Percentiles rank a stretch among this genome's conserved stretches.
These are phyloP conservation scores for Sparassis latifolia DNA, from an alignment of 1,284 basidiomycete species.

Conservation along the genomic window DNA sequence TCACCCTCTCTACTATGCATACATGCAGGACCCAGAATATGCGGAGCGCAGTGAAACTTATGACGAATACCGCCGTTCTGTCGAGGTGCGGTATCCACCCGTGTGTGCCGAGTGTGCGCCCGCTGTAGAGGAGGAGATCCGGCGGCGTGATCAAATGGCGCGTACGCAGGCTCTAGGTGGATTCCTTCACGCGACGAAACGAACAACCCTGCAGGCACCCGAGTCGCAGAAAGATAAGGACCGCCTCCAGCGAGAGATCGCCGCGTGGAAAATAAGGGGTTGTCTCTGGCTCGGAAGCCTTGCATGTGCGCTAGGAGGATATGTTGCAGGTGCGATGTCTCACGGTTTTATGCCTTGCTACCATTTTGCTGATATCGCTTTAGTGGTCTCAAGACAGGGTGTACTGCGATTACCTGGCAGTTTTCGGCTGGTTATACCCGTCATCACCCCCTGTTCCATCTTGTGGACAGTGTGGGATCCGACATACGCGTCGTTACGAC, in stretches of 20 bases:
- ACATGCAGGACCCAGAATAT: slow-evolving; percentile 63
- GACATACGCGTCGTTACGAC: slow-evolving; percentile 53
- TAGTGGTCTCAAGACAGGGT: slow-evolving; percentile 15
- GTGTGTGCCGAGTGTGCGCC: slow-evolving; percentile 74
- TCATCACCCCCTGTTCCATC: slow-evolving; percentile 46
- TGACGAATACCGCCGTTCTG: slow-evolving; percentile 64
- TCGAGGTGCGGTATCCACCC: slow-evolving; percentile 80
- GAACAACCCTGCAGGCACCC: slow-evolving; percentile 38
- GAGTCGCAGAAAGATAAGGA: slow-evolving; percentile 31
- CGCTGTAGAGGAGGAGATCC: slow-evolving; percentile 75
- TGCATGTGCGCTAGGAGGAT: slow-evolving; percentile 34
- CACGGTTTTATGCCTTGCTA: neutral
- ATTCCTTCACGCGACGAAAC: slow-evolving; percentile 60
- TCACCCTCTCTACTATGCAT: neutral
- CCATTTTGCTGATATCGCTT: neutral
- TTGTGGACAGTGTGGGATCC: slow-evolving; percentile 76
- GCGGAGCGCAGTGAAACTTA: slow-evolving; percentile 52
- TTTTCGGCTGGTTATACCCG: slow-evolving; percentile 32
- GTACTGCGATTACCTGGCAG: slow-evolving; percentile 4
- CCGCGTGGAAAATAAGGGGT: slow-evolving; percentile 60
- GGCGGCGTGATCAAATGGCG: slow-evolving; percentile 73
- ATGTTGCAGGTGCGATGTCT: slow-evolving; percentile 36
- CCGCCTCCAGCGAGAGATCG: slow-evolving; percentile 37
- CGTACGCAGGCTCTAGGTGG: slow-evolving; percentile 71
- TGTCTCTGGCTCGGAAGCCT: slow-evolving; percentile 49